Conservation (phyloP, 1,284 basidiomycete genomes). For the Sparassis latifolia region DNA sequence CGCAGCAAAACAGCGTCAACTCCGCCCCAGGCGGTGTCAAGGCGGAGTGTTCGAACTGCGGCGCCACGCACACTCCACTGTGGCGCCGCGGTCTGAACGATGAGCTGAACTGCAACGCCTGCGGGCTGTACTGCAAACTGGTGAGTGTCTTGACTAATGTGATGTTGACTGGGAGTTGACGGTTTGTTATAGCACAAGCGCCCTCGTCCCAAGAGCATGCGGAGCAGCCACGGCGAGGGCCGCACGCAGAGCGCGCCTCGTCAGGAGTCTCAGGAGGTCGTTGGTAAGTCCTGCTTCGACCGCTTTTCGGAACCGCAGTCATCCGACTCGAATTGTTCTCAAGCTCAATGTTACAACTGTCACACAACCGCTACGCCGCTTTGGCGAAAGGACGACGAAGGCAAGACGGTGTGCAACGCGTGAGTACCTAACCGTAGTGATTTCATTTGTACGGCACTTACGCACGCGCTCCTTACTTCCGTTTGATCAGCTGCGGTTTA, state of each 20-base stretch:
- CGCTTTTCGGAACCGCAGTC: background rate
- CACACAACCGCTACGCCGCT: background rate
- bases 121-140: conserved; percentile 74
- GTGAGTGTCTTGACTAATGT: conserved; percentile 33
- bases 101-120: conserved; percentile 80
- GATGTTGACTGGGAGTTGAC: conserved; percentile 3
- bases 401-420: conserved; percentile 89
- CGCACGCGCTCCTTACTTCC: conserved; percentile 13
- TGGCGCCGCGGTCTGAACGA: conserved; percentile 66
- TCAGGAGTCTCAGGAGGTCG: conserved; percentile 30
- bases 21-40: conserved; percentile 71
- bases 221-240: conserved; percentile 62
- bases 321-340: conserved; percentile 28
- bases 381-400: conserved; percentile 77
- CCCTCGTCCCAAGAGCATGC: conserved; percentile 78
- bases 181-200: conserved; percentile 58
- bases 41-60: conserved; percentile 78
- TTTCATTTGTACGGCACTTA: conserved; percentile 2
- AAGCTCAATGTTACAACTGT: background rate
- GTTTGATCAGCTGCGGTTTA: conserved; percentile 35
- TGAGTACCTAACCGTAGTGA: conserved; percentile 33
- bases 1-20: conserved; percentile 27
- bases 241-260: conserved; percentile 55
- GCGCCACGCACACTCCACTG: conserved; percentile 76
- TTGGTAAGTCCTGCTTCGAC: conserved; percentile 20